Conservation (phyloP, 768 basidiomycete genomes). For the Lactarius vividus region DNA sequence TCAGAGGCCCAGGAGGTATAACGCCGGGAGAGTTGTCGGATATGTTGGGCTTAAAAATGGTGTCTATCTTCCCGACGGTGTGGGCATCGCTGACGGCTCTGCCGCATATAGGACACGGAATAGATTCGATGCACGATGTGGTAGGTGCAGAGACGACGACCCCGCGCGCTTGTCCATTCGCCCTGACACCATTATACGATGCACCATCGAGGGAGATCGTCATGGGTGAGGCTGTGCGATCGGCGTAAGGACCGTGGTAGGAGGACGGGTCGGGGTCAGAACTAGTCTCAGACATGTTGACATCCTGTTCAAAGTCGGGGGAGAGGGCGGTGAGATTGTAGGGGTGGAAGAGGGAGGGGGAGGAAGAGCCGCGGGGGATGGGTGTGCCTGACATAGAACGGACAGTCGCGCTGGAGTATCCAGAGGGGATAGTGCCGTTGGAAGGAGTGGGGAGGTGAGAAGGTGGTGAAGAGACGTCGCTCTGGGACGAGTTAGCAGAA, state of each 20-base stretch:
- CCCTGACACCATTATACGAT: neutral
- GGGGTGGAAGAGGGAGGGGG: conserved; percentile 22
- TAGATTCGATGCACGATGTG: conserved; percentile 24
- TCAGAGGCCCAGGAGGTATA: conserved; percentile 49
- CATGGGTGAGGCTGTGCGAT: conserved; percentile 25
- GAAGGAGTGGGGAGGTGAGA: conserved; percentile 3
- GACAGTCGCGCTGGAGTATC: conserved; percentile 16
- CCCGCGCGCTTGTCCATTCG: conserved; percentile 7
- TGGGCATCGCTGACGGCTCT: conserved; percentile 20
- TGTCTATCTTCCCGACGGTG: conserved; percentile 9
- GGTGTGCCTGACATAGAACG: conserved; percentile 24
- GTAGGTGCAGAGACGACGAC: conserved; percentile 25
- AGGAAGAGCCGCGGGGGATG: conserved; percentile 10
- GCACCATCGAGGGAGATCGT: conserved; percentile 26
- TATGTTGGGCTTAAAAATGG: conserved; percentile 5
- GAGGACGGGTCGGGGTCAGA: conserved; percentile 13
- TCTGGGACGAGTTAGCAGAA: conserved; percentile 22
- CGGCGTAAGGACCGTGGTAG: conserved; percentile 8
- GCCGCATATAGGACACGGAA: conserved; percentile 26
- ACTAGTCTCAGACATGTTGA: conserved; percentile 21
- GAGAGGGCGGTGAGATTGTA: conserved; percentile 12
- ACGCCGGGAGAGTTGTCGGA: conserved; percentile 22
- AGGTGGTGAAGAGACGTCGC: conserved; percentile 5
- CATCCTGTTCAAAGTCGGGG: conserved; percentile 20
- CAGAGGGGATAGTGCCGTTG: conserved; percentile 6